Evolutionary conservation across 345 rosid genomes (phyloP), one percentile per base, ranked within the genome.

Genomic region (Litchi chinensis): DNA sequence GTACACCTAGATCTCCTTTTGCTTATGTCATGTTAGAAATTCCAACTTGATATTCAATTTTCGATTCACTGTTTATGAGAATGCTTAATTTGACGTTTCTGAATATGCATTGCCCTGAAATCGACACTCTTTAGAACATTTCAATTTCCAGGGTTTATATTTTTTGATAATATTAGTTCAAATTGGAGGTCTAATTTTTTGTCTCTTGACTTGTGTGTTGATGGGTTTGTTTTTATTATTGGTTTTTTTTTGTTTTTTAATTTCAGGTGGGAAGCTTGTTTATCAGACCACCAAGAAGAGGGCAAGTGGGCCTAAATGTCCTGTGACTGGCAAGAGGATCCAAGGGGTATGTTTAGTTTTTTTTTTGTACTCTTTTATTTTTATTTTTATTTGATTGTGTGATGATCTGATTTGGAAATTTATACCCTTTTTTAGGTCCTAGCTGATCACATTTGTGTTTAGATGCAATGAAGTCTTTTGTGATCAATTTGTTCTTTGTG

Each of bases 231-330:
- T 26, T 3, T 46, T 2, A 32, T 32, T 32, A 32, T 32, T 32
- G 37, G 2, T 32, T 32, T 32, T 54, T 16, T 15, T 11, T 12
- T 5, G 54, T 26, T 52, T 41, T 2, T 11, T 15, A 24, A 7
- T 68, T 71, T 73, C 74, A 91, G 97, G 94, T 68, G 94, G 97
- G 75, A 93, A 88, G 80, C 80, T 93, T 90, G 88, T 88, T 32
- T 93, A 89, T 71, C 95, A 90, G 86, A 91, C 83, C 62, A 90
- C 94, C 3, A 90, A 91, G 84, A 93, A 93, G 90, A 87, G 92
- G 80, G 94, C 93, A 6, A 90, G 86, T 64, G 92, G 94, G 1
- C 94, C 92, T 8, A 89, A 89, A 74, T 90, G 94, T 41, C 91
- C 91, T n/a, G 91, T 91, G 22, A 91, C 93, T 28, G 95, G 94